These are phyloP conservation scores for Ceratobasidium sp. DNA, from an alignment of 1,284 basidiomycete genomes.

Conservation along the genomic window DNA sequence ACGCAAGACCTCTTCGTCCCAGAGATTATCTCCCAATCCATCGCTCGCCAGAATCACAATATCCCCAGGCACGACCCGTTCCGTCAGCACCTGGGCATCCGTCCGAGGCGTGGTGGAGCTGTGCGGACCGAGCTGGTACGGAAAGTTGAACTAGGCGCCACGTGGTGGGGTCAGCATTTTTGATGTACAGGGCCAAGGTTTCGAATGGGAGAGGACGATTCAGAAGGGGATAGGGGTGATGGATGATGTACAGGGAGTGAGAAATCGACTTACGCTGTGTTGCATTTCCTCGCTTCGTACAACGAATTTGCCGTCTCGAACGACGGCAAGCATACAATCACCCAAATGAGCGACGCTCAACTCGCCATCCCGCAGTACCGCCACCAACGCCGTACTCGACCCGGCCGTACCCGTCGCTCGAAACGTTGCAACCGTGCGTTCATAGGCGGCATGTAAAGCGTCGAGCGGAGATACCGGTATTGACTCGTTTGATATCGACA, in stretches of 20 bases:
- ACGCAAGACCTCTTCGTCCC: conserved; percentile 93
- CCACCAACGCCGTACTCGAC: conserved; percentile 61
- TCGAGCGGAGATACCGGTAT: conserved; percentile 56
- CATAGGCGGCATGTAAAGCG: conserved; percentile 63
- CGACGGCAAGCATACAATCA: conserved; percentile 88
- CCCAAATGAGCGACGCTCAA: conserved; percentile 91
- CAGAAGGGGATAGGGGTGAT: background rate
- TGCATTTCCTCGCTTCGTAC: conserved; percentile 96
- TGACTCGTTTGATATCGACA: conserved; percentile 1
- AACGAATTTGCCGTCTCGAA: conserved; percentile 77
- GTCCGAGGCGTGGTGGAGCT: conserved; percentile 70
- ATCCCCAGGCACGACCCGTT: conserved; percentile 85
- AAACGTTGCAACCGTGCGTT: conserved; percentile 48
- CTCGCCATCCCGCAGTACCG: conserved; percentile 70
- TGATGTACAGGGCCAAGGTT: background rate
- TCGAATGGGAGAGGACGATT: background rate
- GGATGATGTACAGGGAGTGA: background rate
- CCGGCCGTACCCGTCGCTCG: conserved; percentile 56
- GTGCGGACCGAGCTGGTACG: conserved; percentile 84
- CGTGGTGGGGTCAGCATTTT: conserved; percentile 3
- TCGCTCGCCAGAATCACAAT: conserved; percentile 90
- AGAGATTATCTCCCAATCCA: conserved; percentile 92
- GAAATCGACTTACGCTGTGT: conserved; percentile 71
- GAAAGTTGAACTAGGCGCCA: conserved; percentile 79
- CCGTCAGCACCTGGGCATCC: conserved; percentile 75